These are phyloP conservation scores for Trichosporon inkin DNA, from an alignment of 1,284 basidiomycete genomes.

Conservation along the genomic window DNA sequence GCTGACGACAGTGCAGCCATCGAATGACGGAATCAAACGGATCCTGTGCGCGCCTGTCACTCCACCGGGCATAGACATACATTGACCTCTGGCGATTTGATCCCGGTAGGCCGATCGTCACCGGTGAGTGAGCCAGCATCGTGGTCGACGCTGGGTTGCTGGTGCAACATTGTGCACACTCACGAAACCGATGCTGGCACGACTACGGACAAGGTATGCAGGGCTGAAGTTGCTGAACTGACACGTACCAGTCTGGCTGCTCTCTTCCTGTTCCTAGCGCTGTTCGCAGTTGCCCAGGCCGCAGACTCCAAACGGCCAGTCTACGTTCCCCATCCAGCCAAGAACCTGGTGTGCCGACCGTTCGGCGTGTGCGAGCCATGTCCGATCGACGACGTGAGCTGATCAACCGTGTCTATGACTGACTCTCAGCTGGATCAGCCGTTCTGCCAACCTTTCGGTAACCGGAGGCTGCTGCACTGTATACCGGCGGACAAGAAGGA, in stretches of 20 bases:
- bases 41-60: neutral
- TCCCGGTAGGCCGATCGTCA: neutral
- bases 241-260: conserved; percentile 11
- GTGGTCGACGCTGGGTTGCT: neutral
- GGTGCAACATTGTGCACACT: neutral
- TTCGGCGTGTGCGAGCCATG: conserved; percentile 79
- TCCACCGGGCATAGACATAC: neutral
- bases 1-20: conserved; percentile 3
- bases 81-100: neutral
- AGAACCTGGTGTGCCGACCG: conserved; percentile 59
- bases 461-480: conserved; percentile 78
- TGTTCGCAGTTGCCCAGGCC: conserved; percentile 11
- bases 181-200: conserved; percentile 8
- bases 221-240: neutral
- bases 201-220: conserved; percentile 12
- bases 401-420: neutral
- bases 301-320: conserved; percentile 20
- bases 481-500: conserved; percentile 47
- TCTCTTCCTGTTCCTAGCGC: conserved; percentile 25
- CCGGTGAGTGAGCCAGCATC: neutral
- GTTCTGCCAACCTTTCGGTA: conserved; percentile 86
- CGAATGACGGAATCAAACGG: neutral
- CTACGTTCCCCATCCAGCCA: conserved; percentile 36
- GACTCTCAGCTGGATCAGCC: conserved; percentile 66
- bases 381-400: conserved; percentile 67